Percentiles rank a stretch among this genome's conserved stretches.
These are phyloP conservation scores for Aspergillus sp. DNA, from an alignment of 2,329 filamentous ascomycete genomes.

Conservation along the genomic window DNA sequence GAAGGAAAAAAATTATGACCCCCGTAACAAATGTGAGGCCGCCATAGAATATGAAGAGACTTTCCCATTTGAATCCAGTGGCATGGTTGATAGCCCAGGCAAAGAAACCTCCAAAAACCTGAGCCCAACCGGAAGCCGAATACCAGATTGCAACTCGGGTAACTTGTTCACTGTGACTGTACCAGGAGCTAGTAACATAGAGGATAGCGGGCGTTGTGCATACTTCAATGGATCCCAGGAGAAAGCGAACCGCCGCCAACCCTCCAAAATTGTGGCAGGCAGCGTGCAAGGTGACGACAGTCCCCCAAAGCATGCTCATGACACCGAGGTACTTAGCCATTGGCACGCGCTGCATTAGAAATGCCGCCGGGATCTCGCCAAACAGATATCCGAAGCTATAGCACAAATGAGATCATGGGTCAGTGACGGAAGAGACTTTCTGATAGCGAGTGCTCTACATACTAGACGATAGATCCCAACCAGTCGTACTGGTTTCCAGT, in stretches of 20 bases:
- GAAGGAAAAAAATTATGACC: constrained; percentile 9
- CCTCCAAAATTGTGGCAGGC: background rate
- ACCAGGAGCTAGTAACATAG: background rate
- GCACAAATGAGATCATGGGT: too few species aligned
- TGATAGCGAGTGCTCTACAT: background rate
- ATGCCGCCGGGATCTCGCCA: constrained; percentile 8
- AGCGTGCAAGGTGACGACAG: constrained; percentile 1
- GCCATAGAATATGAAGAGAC: constrained; percentile 4
- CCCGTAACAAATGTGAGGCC: constrained; percentile 9
- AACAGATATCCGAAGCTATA: constrained; percentile 4
- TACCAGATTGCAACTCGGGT: constrained; percentile 17
- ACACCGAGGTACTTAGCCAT: constrained; percentile 1
- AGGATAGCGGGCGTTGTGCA: background rate
- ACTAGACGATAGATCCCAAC: constrained; percentile 8
- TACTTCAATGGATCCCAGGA: constrained; percentile 7
- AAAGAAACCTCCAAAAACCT: constrained; percentile 8
- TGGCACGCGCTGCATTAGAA: constrained; percentile 8
- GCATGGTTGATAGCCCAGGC: constrained; percentile 10
- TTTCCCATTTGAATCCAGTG: background rate
- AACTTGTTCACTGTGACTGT: constrained; percentile 9
- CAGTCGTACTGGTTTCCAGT: background rate
- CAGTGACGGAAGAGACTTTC: background rate
- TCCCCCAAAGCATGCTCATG: constrained; percentile 10
- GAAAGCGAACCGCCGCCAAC: constrained; percentile 1
- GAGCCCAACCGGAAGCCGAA: constrained; percentile 12